Conservation (phyloP, 169 alveolate species). For the Plasmodium sp. region DNA sequence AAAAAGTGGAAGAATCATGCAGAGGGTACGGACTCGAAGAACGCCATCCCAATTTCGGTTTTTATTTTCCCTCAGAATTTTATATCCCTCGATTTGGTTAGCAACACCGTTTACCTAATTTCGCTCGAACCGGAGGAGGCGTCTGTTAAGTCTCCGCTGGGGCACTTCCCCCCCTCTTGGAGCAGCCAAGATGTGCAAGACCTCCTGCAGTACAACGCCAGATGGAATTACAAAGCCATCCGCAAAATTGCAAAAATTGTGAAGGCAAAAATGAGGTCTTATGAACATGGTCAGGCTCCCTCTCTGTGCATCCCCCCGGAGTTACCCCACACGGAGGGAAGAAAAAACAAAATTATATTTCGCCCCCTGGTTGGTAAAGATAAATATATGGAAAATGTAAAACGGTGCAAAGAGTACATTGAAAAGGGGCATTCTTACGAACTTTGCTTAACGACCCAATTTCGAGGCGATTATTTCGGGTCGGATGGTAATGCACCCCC, state of each 20-base stretch:
- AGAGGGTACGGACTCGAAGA: neutral
- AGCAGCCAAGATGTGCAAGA: neutral
- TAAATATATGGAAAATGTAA: constrained; percentile 39
- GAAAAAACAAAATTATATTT: neutral
- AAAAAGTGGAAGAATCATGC: neutral
- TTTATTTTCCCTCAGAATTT: constrained; percentile 46
- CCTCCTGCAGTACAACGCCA: neutral
- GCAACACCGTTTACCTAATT: constrained; percentile 13
- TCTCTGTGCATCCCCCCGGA: neutral
- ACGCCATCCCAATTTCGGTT: constrained; percentile 4
- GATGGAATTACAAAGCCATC: neutral
- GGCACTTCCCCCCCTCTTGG: neutral
- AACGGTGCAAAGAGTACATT: constrained; percentile 49
- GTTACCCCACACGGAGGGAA: neutral
- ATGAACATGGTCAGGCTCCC: neutral
- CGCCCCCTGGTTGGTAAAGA: neutral
- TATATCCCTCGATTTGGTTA: constrained; percentile 15
- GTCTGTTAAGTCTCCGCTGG: neutral
- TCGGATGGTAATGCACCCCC: neutral
- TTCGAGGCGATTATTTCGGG: neutral
- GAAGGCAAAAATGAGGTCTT: neutral
- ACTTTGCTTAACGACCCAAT: constrained; percentile 76
- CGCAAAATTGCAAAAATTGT: neutral
- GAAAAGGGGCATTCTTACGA: constrained; percentile 76
- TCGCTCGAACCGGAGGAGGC: constrained; percentile 6